A percentile compares a stretch with the other conserved stretches of the same genome.
These are phyloP conservation scores for Emydomyces testavorans DNA, from an alignment of 2,329 filamentous ascomycete genomes.

Conservation along the genomic window DNA sequence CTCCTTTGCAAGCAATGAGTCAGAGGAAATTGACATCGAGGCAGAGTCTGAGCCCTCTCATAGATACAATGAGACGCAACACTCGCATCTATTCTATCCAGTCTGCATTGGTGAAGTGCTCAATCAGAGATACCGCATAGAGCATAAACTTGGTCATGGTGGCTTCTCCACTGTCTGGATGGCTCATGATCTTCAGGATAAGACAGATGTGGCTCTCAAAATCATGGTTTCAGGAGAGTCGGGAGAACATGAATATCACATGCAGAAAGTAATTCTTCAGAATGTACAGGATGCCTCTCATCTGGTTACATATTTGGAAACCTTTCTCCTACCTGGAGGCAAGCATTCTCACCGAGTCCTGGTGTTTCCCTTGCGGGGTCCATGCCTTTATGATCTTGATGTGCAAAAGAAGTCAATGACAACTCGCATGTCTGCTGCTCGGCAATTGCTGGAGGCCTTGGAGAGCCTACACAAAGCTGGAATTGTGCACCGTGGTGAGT, in stretches of 20 bases:
- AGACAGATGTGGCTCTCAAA: conserved; percentile 14
- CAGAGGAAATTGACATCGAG: too few relatives aligned
- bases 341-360: not conserved
- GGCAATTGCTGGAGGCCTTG: conserved; percentile 21
- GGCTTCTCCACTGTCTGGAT: conserved; percentile 11
- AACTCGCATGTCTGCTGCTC: conserved; percentile 23
- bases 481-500: conserved; percentile 23
- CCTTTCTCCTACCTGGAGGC: conserved; percentile 9
- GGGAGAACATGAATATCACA: conserved; percentile 9
- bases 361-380: not conserved
- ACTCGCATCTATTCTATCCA: conserved; percentile 9
- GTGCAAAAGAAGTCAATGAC: conserved; percentile 9
- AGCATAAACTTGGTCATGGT: conserved; percentile 14
- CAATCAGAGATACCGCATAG: conserved; percentile 12
- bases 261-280: conserved; percentile 8
- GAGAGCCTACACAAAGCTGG: conserved; percentile 22
- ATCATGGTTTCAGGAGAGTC: not conserved
- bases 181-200: conserved; percentile 7
- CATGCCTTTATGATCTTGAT: not conserved
- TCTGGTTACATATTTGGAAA: conserved; percentile 11
- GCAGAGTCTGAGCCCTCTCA: too few relatives aligned
- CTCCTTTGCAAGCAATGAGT: too few relatives aligned
- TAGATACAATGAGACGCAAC: too few relatives aligned
- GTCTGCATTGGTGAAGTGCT: conserved; percentile 12
- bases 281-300: conserved; percentile 11